A percentile compares a stretch with the other conserved stretches of the same genome.
Conservation (phyloP, 2,329 filamentous ascomycete species). For the Penicillium sp. region DNA sequence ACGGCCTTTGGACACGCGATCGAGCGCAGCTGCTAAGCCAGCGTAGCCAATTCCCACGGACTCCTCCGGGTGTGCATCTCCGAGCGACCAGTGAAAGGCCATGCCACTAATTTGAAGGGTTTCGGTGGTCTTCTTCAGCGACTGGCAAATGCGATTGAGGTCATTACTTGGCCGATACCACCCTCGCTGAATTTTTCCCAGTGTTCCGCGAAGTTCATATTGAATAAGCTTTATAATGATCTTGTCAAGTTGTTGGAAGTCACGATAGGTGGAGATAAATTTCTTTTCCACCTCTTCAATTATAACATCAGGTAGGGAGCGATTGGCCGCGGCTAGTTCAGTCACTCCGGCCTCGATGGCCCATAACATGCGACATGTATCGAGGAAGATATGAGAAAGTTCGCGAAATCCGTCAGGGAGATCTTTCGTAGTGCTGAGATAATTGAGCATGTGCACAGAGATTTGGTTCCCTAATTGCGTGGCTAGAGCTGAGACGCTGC, state of each 20-base stretch:
- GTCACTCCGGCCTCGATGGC: conserved; percentile 65
- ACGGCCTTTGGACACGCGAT: conserved; percentile 40
- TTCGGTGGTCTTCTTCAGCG: conserved; percentile 59
- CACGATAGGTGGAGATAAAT: conserved; percentile 59
- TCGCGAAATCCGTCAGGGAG: conserved; percentile 56
- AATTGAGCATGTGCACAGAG: conserved; percentile 64
- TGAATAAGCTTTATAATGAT: conserved; percentile 61
- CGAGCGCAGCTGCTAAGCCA: conserved; percentile 63
- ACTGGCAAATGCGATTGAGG: conserved; percentile 39
- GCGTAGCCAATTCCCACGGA: conserved; percentile 66
- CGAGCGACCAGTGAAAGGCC: conserved; percentile 66
- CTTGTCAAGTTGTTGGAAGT: conserved; percentile 63
- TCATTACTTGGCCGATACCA: conserved; percentile 46
- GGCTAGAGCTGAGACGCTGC: conserved; percentile 53
- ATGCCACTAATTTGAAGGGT: conserved; percentile 63
- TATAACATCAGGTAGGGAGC: conserved; percentile 59
- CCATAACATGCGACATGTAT: conserved; percentile 64
- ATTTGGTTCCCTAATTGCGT: conserved; percentile 63
- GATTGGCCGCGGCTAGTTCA: conserved; percentile 52
- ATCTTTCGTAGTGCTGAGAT: conserved; percentile 56
- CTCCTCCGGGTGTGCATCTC: conserved; percentile 57
- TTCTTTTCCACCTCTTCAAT: conserved; percentile 63
- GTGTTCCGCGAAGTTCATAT: conserved; percentile 60
- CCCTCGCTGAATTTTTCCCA: conserved; percentile 60
- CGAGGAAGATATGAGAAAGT: conserved; percentile 65